A percentile compares a stretch with the other conserved stretches of the same genome.
Conservation (phyloP, 495 filamentous ascomycete species). For the Cercophora newfieldiana region DNA sequence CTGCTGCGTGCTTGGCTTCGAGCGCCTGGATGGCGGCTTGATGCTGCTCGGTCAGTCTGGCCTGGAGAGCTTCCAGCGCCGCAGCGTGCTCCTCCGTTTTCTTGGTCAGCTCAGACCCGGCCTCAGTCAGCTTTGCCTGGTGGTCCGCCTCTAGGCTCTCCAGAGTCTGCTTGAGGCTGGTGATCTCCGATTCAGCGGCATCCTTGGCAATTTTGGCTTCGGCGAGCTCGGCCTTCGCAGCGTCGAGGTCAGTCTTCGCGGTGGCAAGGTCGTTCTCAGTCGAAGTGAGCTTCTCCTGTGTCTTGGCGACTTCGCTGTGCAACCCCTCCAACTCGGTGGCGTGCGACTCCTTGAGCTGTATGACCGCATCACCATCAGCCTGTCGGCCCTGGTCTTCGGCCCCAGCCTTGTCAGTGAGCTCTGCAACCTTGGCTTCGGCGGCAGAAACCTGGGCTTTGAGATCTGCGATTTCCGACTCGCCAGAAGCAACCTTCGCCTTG, state of each 20-base stretch:
- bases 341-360: constrained; percentile 48
- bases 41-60: constrained; percentile 44
- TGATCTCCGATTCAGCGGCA: constrained; percentile 41
- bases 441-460: constrained; percentile 50
- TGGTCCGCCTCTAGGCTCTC: constrained; percentile 43
- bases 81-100: constrained; percentile 42
- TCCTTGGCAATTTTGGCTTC: constrained; percentile 40
- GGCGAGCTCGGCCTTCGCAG: constrained; percentile 38
- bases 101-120: constrained; percentile 33
- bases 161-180: constrained; percentile 43
- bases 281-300: constrained; percentile 43
- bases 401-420: constrained; percentile 41
- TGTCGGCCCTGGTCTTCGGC: constrained; percentile 25
- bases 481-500: constrained; percentile 48
- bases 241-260: constrained; percentile 41
- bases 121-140: constrained; percentile 37
- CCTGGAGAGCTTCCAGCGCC: constrained; percentile 42
- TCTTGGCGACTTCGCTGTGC: constrained; percentile 41
- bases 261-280: constrained; percentile 43
- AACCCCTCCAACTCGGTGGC: constrained; percentile 46
- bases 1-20: constrained; percentile 43
- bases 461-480: constrained; percentile 50
- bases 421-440: constrained; percentile 44
- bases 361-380: constrained; percentile 37
- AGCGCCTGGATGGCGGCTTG: constrained; percentile 40